Evolutionary conservation across 768 basidiomycete genomes (phyloP), one percentile per base, ranked within the genome.

Genomic region (Coprinopsis marcescibilis): DNA sequence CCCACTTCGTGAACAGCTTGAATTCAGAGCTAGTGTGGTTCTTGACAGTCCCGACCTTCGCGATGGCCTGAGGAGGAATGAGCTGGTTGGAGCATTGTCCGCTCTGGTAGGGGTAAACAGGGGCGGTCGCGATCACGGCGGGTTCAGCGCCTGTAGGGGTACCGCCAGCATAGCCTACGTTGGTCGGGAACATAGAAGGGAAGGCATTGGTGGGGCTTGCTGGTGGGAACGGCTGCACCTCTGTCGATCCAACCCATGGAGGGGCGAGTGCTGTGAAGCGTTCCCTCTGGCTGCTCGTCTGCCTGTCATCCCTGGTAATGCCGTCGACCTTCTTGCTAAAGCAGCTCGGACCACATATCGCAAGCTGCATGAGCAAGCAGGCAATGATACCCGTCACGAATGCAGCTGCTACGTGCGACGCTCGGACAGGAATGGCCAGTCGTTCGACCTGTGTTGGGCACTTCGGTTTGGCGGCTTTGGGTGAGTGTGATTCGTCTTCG

Each of bases 141-240:
- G 87, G 71, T 56, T 89, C 87, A 6, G 82, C 87, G 14, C 87
- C 87, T 0, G 87, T 92, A 0, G 86, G 84, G 1, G 88, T 91
- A 19, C 69, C 72, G 13, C 89, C 89, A 2, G 83, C 70, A 59
- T 89, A 81, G 29, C 89, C 89, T 3, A 92, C 81, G 54, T 80
- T 55, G 24, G 85, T 76, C 3, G 89, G 89, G 61, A 92, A 92
- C 21, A 85, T 54, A 1, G 82, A 76, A 0, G 89, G 84, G 53
- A 75, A 73, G 6, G 67, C 71, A 55, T 91, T 91, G 14, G 86
- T 89, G 0, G 89, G 86, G 4, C 76, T 73, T 0, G 77, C 53
- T 0, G 89, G 89, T 7, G 89, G 89, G 60, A 76, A 89, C 17
- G 77, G 60, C 61, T 89, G 78, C 3, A 75, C 71, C 49, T 75